These are phyloP conservation scores for Medicago ruthenica DNA, from an alignment of 306 rosid genomes.

Conservation along the genomic window DNA sequence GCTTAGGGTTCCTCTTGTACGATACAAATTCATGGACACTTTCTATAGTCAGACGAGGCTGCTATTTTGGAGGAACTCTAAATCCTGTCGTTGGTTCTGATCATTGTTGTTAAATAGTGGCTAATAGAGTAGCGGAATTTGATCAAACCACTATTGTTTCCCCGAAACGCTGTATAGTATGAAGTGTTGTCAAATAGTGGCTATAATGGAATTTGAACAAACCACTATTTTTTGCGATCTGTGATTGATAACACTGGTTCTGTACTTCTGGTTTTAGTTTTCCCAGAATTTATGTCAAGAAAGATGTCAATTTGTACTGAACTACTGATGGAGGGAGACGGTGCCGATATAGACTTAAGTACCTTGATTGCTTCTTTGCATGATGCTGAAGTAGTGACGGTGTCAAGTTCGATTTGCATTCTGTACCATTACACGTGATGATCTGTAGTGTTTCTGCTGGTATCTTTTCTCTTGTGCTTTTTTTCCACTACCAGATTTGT, in stretches of 20 bases:
- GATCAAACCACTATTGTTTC: not conserved
- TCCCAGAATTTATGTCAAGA: conserved; percentile 22
- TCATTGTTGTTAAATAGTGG: conserved; percentile 1
- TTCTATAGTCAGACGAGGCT: conserved; percentile 25
- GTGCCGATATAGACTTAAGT: conserved; percentile 1
- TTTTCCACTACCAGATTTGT: conserved; percentile 41
- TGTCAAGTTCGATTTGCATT: conserved; percentile 31
- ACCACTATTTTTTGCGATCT: not conserved
- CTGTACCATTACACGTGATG: conserved; percentile 17
- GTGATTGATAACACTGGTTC: not conserved
- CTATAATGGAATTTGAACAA: not conserved
- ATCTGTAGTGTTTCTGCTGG: conserved; percentile 51
- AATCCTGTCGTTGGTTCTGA: conserved; percentile 12
- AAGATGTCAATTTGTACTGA: not conserved
- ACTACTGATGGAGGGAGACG: conserved; percentile 31
- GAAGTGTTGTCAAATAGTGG: not conserved
- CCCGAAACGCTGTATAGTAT: not conserved
- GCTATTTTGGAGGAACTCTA: conserved; percentile 21
- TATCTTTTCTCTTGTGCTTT: conserved; percentile 33
- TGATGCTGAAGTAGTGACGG: conserved; percentile 37
- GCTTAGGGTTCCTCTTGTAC: conserved; percentile 28
- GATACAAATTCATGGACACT: conserved; percentile 15
- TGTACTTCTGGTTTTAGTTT: conserved; percentile 10
- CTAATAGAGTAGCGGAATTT: not conserved
- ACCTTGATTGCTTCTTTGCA: conserved; percentile 34